Base-by-base conservation (phyloP, 192 early-diverging fungal species). In the Coemansia sp. region DNA sequence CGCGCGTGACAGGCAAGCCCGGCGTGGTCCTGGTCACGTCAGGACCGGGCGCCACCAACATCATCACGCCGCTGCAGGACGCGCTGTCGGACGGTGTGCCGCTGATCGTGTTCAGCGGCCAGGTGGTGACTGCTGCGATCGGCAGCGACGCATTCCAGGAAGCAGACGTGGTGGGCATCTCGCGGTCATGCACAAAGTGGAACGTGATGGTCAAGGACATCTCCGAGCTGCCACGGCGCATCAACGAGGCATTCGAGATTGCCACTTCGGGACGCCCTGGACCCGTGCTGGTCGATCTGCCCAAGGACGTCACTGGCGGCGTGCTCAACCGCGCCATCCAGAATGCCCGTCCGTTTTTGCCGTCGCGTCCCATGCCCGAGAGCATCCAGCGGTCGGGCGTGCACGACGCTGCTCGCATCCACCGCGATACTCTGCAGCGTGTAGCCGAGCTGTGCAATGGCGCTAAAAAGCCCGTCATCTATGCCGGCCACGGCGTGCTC, bases 141-240 rank as follows among this genome's bases (percentile, higher is more conserved):
- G 96, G 96, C 37, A 88, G 88, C 2, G 96, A 98, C 64, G 93
- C 93, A 11, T 98, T 98, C 84, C 96, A 98, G 80, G 96, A 98
- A 77, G 96, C 96, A 51, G 96, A 98, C 62, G 83, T 98, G 30
- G 83, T 98, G 21, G 94, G 94, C 44, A 98, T 98, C 66, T 90
- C 90, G 58, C 85, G 96, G 26, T 79, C 89, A 14, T 98, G 96
- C 81, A 96, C 96, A 71, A 98, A 97, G 71, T 98, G 96, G 96
- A 98, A 98, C 67, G 94, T 96, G 34, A 93, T 96, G 94, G 92
- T 98, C 71, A 92, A 91, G 64, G 91, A 95, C 65, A 84, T 98
- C 64, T 82, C 89, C 53, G 96, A 98, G 76, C 82, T 98, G 36
- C 96, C 96, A 39, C 82, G 94, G 20, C 88, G 96, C 65, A 96